Evolutionary conservation across 176 grass and related monocot genomes (phyloP), one percentile per base, ranked within the genome.

Genomic region (Hordeum marinum): DNA sequence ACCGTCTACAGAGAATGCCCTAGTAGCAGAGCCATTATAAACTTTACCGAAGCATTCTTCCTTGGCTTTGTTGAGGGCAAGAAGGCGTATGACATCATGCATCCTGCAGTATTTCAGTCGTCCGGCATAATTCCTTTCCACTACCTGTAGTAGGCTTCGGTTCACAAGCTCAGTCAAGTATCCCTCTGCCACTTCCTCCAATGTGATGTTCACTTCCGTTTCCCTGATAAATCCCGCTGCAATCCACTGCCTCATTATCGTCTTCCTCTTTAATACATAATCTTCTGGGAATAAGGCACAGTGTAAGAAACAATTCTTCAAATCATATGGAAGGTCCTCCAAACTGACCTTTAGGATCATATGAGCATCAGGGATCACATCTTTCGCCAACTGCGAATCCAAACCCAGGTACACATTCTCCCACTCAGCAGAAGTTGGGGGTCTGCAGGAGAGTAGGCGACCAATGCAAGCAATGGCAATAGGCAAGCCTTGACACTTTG

Each of bases 131-230:
- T 89, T 89, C 37, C 9, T 35, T 3, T 41, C 5, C 3, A 80
- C 25, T 1, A 89, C 74, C 80, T 87, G 89, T 0, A 83, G 31
- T 15, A 90, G 67, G 14, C 80, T 79, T 12, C 55, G 73, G 29
- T 77, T 20, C 8, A 41, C 39, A 41, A 41, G 39, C 39, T 41
- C 39, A 10, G 9, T 7, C 7, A 39, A 39, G 37, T 39, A 39
- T 8, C 37, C 37, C 37, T 39, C 37, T 39, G 37, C 37, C 37
- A 39, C 85, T 70, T 87, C 31, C 55, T 91, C 89, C n/a, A 91
- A 37, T 46, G 89, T 80, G 43, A 41, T 85, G 27, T 34, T 12
- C 0, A 37, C 31, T 2, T 9, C 37, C 8, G 1, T 39, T 39
- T 39, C 37, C 37, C 8, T 39, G 37, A 39, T 39, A 39, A 39